Conservation (phyloP, 1,139 yeast species). For the Pichia sp. region DNA sequence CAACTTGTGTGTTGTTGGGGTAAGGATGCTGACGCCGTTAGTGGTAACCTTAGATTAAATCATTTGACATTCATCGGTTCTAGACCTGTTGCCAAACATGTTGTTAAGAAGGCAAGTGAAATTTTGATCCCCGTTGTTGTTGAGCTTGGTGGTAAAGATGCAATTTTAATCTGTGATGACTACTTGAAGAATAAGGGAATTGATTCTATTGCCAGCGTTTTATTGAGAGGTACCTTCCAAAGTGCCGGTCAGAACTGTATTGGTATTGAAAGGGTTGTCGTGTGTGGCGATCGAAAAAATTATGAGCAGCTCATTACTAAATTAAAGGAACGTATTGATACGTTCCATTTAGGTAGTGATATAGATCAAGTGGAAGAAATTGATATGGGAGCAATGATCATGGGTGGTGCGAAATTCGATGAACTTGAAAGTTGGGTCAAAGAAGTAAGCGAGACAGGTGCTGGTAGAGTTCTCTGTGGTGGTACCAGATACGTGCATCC, state of each 20-base stretch:
- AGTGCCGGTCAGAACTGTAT: conserved; percentile 97
- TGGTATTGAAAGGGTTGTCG: conserved; percentile 87
- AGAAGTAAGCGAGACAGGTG: conserved; percentile 68
- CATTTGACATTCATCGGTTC: conserved; percentile 96
- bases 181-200: conserved; percentile 40
- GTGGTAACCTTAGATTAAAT: conserved; percentile 71
- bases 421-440: conserved; percentile 56
- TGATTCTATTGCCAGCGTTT: conserved; percentile 63
- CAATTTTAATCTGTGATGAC: conserved; percentile 77
- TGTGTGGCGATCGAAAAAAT: conserved; percentile 44
- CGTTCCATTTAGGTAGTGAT: conserved; percentile 76
- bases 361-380: conserved; percentile 84
- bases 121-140: conserved; percentile 88
- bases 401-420: conserved; percentile 61
- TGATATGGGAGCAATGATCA: conserved; percentile 95
- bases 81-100: conserved; percentile 87
- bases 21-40: conserved; percentile 76
- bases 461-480: conserved; percentile 67
- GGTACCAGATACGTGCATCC: conserved; percentile 80
- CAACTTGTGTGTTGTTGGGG: conserved; percentile 79
- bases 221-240: conserved; percentile 93
- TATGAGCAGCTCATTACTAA: conserved; percentile 57
- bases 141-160: conserved; percentile 94
- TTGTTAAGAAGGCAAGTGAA: conserved; percentile 72
- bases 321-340: conserved; percentile 49